These are phyloP conservation scores for Eutrema salsugineum DNA, from an alignment of 441 rosid genomes.

Conservation along the genomic window DNA sequence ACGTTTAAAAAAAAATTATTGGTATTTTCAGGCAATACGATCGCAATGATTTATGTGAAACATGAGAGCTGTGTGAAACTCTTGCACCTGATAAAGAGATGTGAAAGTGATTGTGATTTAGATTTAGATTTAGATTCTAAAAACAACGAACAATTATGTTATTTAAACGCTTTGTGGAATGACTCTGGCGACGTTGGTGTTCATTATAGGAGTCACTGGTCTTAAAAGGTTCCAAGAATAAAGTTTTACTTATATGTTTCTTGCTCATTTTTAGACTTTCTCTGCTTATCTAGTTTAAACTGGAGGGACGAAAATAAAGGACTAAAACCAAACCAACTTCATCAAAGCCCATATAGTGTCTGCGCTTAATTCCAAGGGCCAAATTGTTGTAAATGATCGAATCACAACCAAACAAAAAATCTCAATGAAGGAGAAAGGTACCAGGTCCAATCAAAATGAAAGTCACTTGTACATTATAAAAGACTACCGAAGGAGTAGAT, in stretches of 20 bases:
- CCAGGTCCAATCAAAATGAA: not conserved
- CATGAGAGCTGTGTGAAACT: not conserved
- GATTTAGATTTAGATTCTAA: conserved; percentile 3
- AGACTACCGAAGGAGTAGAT: too few relatives aligned
- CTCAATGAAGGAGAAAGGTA: not conserved
- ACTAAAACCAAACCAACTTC: not conserved
- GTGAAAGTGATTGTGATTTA: conserved; percentile 6
- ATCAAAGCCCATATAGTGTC: not conserved
- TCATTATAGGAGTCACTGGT: not conserved
- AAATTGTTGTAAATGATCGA: not conserved
- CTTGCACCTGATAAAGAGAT: not conserved
- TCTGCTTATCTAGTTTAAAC: not conserved
- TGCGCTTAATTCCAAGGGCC: not conserved
- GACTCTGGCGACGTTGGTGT: not conserved
- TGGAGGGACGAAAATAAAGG: not conserved
- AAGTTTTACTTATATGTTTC: not conserved
- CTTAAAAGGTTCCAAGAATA: not conserved
- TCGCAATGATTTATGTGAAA: not conserved
- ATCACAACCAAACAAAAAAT: not conserved
- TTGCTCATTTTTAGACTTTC: not conserved
- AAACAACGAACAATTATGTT: not conserved
- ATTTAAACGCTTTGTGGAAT: not conserved
- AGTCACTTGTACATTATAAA: not conserved
- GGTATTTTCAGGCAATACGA: not conserved
- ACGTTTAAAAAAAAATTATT: conserved; percentile 4